Conservation (phyloP, 495 filamentous ascomycete genomes). For the Podospora sp. region DNA sequence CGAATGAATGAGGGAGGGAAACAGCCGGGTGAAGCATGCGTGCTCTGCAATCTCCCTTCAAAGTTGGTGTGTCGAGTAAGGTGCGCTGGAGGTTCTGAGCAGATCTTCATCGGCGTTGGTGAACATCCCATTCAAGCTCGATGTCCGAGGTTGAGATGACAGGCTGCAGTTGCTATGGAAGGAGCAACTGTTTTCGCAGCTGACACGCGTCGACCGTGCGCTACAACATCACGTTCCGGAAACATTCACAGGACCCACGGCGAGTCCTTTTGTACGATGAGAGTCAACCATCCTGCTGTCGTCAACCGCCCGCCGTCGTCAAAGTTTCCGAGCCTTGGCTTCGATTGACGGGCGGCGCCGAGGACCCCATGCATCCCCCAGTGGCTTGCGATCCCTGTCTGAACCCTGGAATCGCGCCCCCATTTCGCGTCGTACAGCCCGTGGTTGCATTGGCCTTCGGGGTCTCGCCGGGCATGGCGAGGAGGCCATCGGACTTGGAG, state of each 20-base stretch:
- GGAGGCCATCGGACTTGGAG: not conserved
- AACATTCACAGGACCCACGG: no score
- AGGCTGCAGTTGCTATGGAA: not conserved
- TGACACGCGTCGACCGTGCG: no score
- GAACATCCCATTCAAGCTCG: not conserved
- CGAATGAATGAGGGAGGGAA: not conserved
- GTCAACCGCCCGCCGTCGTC: not conserved
- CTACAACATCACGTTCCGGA: no score
- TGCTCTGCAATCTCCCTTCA: not conserved
- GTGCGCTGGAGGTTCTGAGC: not conserved
- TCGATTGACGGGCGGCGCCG: not conserved
- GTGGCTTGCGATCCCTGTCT: slow-evolving; percentile 1
- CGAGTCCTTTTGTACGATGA: no score
- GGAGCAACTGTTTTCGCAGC: no score
- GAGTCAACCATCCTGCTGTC: not conserved
- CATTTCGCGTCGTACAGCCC: not conserved
- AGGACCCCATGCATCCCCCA: not conserved
- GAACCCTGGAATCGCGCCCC: slow-evolving; percentile 6
- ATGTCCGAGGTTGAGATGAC: not conserved
- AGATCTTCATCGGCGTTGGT: no score
- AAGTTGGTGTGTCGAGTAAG: not conserved
- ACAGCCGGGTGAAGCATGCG: not conserved
- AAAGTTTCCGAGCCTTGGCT: not conserved
- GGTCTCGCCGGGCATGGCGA: not conserved
- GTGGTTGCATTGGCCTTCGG: not conserved